Evolutionary conservation across 257 asterid genomes (phyloP), one percentile per base, ranked within the genome.

Genomic region (Forsythia suspensa): DNA sequence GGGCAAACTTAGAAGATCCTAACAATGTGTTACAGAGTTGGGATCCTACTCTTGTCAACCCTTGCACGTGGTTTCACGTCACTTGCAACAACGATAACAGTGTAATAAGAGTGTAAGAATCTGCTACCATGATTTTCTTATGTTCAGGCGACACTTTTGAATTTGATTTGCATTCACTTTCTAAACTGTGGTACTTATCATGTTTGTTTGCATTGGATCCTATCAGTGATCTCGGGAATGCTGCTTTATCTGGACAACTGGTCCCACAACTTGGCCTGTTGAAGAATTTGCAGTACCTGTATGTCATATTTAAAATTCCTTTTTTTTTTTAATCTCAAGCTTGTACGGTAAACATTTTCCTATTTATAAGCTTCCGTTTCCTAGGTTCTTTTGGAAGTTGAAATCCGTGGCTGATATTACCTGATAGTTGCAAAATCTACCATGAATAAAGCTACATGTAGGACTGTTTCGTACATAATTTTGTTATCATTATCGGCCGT

Each of bases 51-150:
- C 97, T 95, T 76, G 99, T 95, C 87, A 95, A 95, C 77, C 99
- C 99, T n/a, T 95, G 99, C 82, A 93, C 99, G 80, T 95, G 99
- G 99, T 95, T 95, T 83, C 99, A 95, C 80, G 99, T 95, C 75
- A 95, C 99, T 70, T 95, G 99, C 90, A 92, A 95, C 91, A 93
- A 92, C 42, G 99, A 93, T 77, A 95, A 95, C 89, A 93, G 97
- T 80, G 99, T 95, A 44, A 93, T 95, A 78, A 81, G 99, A 91
- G 99, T 95, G 99, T 95, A 88, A 88, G 97, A 65, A 81, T 80
- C 71, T 44, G 39, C 36, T 72, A 69, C 43, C 18, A 3, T 43
- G 16, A 8, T 76, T 78, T 41, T 71, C 43, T 76, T 41, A 16
- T 73, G 73, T 70, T 77, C 48, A 21, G 29, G 24, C 74, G 13